These are phyloP conservation scores for Westerdykella ornata DNA, from an alignment of 2,329 filamentous ascomycete species.

Conservation along the genomic window DNA sequence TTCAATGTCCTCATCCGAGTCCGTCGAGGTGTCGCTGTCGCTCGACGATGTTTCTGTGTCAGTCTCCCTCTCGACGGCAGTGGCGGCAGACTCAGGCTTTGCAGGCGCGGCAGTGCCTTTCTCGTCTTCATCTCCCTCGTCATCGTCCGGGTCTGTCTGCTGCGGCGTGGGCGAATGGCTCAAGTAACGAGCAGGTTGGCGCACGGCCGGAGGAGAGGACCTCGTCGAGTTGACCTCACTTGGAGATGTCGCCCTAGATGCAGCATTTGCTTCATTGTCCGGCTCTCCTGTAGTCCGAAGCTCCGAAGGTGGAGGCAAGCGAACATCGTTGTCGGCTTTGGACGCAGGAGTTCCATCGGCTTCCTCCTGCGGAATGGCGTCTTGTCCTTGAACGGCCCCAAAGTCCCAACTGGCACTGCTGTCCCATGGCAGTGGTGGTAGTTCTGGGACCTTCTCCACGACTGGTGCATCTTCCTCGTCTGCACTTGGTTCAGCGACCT, in stretches of 20 bases:
- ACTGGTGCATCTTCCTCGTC: neutral
- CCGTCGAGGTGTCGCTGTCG: conserved; percentile 6
- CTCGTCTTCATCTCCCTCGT: conserved; percentile 12
- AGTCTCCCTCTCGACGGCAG: conserved; percentile 1
- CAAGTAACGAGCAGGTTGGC: conserved; percentile 17
- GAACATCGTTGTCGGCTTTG: neutral
- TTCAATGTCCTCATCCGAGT: conserved; percentile 7
- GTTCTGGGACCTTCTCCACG: too few species aligned
- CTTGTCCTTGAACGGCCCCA: neutral
- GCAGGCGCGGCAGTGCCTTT: neutral
- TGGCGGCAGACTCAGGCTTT: neutral
- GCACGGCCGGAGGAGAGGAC: conserved; percentile 17
- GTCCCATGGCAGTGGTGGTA: too few species aligned
- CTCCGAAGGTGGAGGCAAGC: neutral
- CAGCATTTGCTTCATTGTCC: conserved; percentile 5
- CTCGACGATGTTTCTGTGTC: conserved; percentile 9
- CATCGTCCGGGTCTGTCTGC: conserved; percentile 13
- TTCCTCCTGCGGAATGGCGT: neutral
- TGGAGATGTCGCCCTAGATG: conserved; percentile 9
- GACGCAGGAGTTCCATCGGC: neutral
- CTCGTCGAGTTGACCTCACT: conserved; percentile 12
- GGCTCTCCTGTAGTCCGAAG: conserved; percentile 1
- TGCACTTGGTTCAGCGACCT: neutral
- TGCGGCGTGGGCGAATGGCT: conserved; percentile 21
- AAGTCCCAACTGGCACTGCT: too few species aligned